Conservation (phyloP, 345 rosid species). For the Gossypioides kirkii region DNA sequence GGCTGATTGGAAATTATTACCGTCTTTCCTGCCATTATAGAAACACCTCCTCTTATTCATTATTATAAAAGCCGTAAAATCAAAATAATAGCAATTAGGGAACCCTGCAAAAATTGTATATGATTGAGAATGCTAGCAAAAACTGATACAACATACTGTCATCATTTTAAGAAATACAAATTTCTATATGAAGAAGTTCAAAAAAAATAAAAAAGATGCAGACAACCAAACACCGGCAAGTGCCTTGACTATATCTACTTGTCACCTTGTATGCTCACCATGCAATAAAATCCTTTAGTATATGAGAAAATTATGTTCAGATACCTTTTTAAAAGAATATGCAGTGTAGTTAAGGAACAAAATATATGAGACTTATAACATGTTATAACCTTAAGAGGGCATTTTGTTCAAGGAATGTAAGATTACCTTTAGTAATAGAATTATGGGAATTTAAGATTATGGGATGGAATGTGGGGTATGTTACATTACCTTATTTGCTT, state of each 20-base stretch:
- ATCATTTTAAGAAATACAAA: constrained; percentile 3
- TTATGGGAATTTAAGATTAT: no score
- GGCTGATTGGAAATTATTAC: constrained; percentile 94
- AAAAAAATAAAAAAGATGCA: not conserved
- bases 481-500: no score
- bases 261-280: not conserved
- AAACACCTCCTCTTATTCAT: not conserved
- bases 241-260: not conserved
- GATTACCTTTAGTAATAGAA: no score
- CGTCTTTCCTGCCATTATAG: constrained; percentile 61
- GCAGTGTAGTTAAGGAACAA: not conserved
- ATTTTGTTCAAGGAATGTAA: no score
- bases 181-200: not conserved
- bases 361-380: not conserved
- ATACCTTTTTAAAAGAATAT: not conserved
- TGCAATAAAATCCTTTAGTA: not conserved
- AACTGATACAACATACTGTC: not conserved
- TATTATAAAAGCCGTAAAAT: not conserved
- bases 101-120: constrained; percentile 3
- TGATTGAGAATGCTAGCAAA: not conserved
- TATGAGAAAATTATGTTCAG: not conserved
- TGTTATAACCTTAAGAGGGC: not conserved
- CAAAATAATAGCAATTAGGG: not conserved
- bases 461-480: no score
- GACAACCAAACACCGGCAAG: not conserved